Evolutionary conservation across 164 flowering plant species (phyloP), one percentile per base, ranked within the genome.

Genomic region (Stephania cephalantha): DNA sequence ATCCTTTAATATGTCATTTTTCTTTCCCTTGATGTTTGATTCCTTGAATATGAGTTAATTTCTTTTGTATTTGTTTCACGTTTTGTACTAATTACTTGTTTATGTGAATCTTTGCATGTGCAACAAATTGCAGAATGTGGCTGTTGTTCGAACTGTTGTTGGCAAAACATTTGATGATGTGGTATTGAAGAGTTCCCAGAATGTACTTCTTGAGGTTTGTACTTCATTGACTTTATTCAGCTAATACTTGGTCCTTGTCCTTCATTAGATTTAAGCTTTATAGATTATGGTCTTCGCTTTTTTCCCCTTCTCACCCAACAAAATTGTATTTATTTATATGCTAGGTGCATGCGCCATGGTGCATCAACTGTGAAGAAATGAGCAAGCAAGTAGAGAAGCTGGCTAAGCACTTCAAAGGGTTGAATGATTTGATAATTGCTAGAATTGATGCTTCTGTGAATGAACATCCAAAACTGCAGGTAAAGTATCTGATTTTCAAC

Each of bases 281-380:
- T 30, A 10, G 42, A 50, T 29, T 55, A 25, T 18, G 17, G 46
- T 20, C 18, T 35, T 13, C 42, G n/a, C 31, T 22, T 52, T 5
- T 20, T 63, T 44, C 61, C 20, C 3, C 11, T 11, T 11, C 15
- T 15, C 30, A 10, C 20, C 11, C 46, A 46, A 18, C 46, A 7
- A 29, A 15, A 18, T 53, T 44, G 48, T 74, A 7, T 50, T 53
- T 76, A 68, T 48, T 63, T 77, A 20, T 55, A 69, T 74, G 42
- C 17, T 66, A 94, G 98, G 93, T 95, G 31, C 84, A 85, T 42
- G 87, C 98, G 10, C 97, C 99, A 22, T 93, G 99, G 99, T 95
- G 99, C 82, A 74, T 87, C 73, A 82, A 74, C 71, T 95, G 99
- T 83, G 98, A 93, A 68, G 70, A 86, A 61, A 89, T 88, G 50